phyloP scores from a whole-genome alignment of 1,284 basidiomycete species.

The Cerioporus squamosus region DNA sequence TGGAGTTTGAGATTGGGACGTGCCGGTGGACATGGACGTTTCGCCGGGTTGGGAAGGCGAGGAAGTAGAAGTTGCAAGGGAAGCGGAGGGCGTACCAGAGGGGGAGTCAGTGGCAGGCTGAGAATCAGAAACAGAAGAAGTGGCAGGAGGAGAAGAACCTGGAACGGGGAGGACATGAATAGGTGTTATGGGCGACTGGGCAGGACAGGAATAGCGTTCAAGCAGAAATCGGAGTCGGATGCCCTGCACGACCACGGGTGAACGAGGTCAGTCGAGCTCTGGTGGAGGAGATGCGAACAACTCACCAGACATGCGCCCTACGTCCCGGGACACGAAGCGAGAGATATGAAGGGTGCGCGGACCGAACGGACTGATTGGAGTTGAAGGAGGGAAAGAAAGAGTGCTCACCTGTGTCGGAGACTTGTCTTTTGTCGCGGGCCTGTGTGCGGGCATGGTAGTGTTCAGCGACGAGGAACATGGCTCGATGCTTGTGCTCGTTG shows the following conservation, averaged over 20 bases:
- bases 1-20: not conserved
- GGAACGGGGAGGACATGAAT: conserved; percentile 11
- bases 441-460: conserved; percentile 9
- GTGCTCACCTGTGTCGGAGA: conserved; percentile 17
- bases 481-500: no score
- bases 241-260: not conserved
- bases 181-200: conserved; percentile 1
- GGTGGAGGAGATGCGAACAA: not conserved
- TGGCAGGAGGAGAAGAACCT: conserved; percentile 6
- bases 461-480: conserved; percentile 12
- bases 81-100: conserved; percentile 2
- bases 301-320: conserved; percentile 5
- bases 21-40: conserved; percentile 7
- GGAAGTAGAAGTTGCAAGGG: conserved; percentile 1
- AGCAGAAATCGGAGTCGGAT: not conserved
- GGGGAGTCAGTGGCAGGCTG: conserved; percentile 17
- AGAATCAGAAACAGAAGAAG: conserved; percentile 16
- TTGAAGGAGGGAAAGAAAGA: not conserved
- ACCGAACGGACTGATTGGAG: not conserved
- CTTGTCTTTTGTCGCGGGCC: conserved; percentile 13
- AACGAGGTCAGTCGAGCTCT: not conserved
- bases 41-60: conserved; percentile 5
- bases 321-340: not conserved
- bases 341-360: not conserved
- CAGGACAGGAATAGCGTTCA: no score